Base-by-base conservation (phyloP, 148 eudicot genomes). In the Drosera capensis region DNA sequence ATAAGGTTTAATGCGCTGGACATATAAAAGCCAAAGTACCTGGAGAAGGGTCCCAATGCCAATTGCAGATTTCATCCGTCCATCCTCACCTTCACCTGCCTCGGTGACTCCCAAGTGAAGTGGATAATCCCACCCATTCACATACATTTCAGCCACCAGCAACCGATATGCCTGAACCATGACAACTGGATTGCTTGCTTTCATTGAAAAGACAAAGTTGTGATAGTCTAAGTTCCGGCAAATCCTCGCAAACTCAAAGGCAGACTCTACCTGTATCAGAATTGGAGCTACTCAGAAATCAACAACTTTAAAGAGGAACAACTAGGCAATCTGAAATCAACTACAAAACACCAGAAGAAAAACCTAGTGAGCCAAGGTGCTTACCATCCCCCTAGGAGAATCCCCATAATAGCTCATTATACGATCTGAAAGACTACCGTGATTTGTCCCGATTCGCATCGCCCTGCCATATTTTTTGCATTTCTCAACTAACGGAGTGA, bases 71-170 rank as follows among this genome's bases (percentile, higher is more conserved):
- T 88, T 88, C 97, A 88, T 88, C 43, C 97, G 61, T 36, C 97
- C 97, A 71, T 88, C 97, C 64, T 88, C 97, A 60, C 94, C 97
- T 61, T 88, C 97, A 23, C 97, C 97, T 37, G 97, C 97, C 66
- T 88, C 97, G 23, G 97, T 88, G 40, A 88, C 97, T 63, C 97
- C 97, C 67, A 88, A 67, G 49, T 84, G 97, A 40, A 88, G 65
- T 17, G 94, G 97, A 57, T 88, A 88, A 58, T 88, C 93, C 97
- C 97, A 88, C 37, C 97, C 95, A 57, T 57, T 82, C 50, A 84
- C 77, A 66, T 80, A 66, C 97, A 88, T 88, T 78, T 88, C 95
- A 23, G 97, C 87, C 38, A 80, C 82, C 50, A 88, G 79, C 56
- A 88, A 69, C 46, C 97, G 86, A 58, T 88, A 88, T 44, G 95